Conservation (phyloP, 176 grass and related monocot species). For the Rhipidocladum racemiflorum region DNA sequence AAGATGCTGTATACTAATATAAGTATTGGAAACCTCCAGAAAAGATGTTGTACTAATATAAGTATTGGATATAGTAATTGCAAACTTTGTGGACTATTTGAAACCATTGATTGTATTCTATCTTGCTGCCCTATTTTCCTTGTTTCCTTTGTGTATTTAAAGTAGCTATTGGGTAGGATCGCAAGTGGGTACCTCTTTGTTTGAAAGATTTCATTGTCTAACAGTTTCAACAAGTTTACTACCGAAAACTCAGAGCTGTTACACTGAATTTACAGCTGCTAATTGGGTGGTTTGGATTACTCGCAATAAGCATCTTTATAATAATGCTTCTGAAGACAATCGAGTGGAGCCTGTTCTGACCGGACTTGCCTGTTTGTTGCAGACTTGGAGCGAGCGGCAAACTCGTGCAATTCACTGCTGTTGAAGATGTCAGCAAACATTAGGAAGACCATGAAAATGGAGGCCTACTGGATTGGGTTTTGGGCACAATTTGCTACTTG, state of each 20-base stretch:
- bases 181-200: not conserved
- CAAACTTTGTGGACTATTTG: not conserved
- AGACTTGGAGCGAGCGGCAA: not conserved
- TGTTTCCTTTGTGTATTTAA: not conserved
- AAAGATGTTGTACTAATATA: not conserved
- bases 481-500: too few relatives aligned
- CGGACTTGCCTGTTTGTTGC: not conserved
- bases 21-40: not conserved
- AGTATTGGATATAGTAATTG: not conserved
- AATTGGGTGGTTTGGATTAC: not conserved
- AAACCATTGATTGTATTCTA: not conserved
- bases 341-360: not conserved
- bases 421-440: too few relatives aligned
- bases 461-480: too few relatives aligned
- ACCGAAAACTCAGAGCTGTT: not conserved
- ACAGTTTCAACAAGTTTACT: not conserved
- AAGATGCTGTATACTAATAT: too few relatives aligned
- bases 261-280: not conserved
- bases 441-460: too few relatives aligned
- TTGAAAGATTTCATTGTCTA: not conserved
- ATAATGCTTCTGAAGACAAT: not conserved
- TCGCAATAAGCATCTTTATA: not conserved
- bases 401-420: not conserved
- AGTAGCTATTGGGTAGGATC: not conserved
- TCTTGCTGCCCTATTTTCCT: not conserved